A percentile compares a stretch with the other conserved stretches of the same genome.
Conservation (phyloP, 2,329 filamentous ascomycete species). For the Cercospora berteroae region DNA sequence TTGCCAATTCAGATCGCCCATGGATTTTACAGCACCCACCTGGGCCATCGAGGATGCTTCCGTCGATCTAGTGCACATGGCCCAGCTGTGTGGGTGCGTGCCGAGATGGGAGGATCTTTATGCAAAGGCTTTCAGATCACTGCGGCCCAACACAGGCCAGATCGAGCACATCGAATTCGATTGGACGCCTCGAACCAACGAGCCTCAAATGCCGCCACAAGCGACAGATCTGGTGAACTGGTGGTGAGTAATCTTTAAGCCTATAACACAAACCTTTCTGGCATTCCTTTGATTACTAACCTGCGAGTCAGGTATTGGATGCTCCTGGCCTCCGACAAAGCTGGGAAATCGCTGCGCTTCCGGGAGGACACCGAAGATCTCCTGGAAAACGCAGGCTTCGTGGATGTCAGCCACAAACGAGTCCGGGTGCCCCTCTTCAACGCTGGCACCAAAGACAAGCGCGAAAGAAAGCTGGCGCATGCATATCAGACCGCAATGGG, state of each 20-base stretch:
- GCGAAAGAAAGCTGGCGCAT: slow-evolving; percentile 66
- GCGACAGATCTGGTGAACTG: slow-evolving; percentile 62
- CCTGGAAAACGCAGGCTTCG: slow-evolving; percentile 71
- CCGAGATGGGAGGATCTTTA: slow-evolving; percentile 74
- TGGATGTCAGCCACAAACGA: slow-evolving; percentile 67
- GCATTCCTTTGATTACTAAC: neutral
- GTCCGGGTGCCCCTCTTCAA: slow-evolving; percentile 62
- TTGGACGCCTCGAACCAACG: slow-evolving; percentile 67
- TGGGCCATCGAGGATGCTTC: slow-evolving; percentile 68
- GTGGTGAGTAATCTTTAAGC: slow-evolving; percentile 47
- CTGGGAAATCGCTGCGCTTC: slow-evolving; percentile 64
- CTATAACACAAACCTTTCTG: neutral
- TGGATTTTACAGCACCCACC: slow-evolving; percentile 75
- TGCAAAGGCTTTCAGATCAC: slow-evolving; percentile 62
- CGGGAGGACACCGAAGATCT: slow-evolving; percentile 60
- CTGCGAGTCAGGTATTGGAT: neutral
- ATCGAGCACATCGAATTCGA: slow-evolving; percentile 92
- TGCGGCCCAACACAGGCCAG: slow-evolving; percentile 70
- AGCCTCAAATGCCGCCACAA: slow-evolving; percentile 50
- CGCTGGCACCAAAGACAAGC: slow-evolving; percentile 61
- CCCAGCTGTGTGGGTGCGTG: slow-evolving; percentile 76
- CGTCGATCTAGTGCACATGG: slow-evolving; percentile 81
- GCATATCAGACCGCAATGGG: slow-evolving; percentile 81
- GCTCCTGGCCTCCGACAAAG: slow-evolving; percentile 64
- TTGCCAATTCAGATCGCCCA: slow-evolving; percentile 25